A percentile compares a stretch with the other conserved stretches of the same genome.
These are phyloP conservation scores for Petrea volubilis DNA, from an alignment of 257 asterid species.

Conservation along the genomic window DNA sequence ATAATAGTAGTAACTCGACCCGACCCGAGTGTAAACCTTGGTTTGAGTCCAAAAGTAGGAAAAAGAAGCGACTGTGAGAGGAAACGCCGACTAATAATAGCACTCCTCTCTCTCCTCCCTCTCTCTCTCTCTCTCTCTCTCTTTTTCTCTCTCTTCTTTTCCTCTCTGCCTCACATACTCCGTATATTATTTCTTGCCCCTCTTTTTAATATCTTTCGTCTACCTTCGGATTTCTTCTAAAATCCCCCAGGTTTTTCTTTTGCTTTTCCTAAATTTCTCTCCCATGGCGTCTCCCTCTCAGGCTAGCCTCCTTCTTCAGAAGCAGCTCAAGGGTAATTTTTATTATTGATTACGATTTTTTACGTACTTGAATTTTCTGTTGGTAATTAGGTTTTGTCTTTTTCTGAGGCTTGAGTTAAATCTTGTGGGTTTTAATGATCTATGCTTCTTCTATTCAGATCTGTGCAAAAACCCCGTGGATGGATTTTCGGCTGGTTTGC, in stretches of 20 bases:
- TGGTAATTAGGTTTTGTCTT: conserved; percentile 16
- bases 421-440: conserved; percentile 51
- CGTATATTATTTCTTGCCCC: neutral
- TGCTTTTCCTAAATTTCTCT: neutral
- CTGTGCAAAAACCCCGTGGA: conserved; percentile 91
- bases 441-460: conserved; percentile 57
- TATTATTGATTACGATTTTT: neutral
- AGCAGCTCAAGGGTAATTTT: conserved; percentile 80
- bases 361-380: conserved; percentile 6
- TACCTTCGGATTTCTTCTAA: conserved; percentile 17
- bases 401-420: conserved; percentile 22
- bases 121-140: too few relatives aligned
- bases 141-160: neutral
- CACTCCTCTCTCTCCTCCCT: too few relatives aligned
- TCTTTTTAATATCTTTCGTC: conserved; percentile 18
- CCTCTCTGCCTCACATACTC: conserved; percentile 17
- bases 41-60: neutral
- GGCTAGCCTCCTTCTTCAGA: conserved; percentile 90
- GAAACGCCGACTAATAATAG: conserved; percentile 29
- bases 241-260: neutral
- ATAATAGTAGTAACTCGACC: neutral
- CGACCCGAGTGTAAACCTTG: neutral
- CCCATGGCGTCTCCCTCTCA: conserved; percentile 85
- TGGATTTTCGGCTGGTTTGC: conserved; percentile 96
- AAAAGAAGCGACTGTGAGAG: neutral